Percentiles rank a stretch among this genome's conserved stretches.
Conservation (phyloP, 2,329 filamentous ascomycete genomes). For the Stagonosporopsis rhizophila region DNA sequence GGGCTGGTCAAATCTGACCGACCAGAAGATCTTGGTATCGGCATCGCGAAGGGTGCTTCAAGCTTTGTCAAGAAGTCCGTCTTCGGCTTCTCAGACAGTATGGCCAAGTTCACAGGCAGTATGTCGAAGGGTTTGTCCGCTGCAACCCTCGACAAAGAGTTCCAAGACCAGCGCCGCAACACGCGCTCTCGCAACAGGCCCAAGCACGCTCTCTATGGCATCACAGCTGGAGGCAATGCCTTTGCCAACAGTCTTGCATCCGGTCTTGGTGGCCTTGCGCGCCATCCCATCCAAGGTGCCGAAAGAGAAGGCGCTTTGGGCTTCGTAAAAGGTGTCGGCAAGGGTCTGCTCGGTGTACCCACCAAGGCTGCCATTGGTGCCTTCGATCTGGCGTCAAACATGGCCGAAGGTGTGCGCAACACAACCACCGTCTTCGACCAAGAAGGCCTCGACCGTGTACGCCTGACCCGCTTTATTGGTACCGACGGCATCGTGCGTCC, state of each 20-base stretch:
- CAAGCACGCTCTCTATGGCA: conserved; percentile 96
- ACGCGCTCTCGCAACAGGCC: conserved; percentile 90
- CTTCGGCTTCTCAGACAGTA: conserved; percentile 95
- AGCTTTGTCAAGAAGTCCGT: conserved; percentile 99
- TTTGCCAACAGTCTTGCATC: conserved; percentile 92
- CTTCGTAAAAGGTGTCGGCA: conserved; percentile 97
- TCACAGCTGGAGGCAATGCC: conserved; percentile 93
- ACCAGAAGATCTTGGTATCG: conserved; percentile 91
- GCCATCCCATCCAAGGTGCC: conserved; percentile 92
- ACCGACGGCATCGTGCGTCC: conserved; percentile 92
- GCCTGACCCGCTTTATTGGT: conserved; percentile 90
- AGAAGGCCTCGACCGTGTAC: conserved; percentile 90
- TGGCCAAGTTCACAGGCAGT: conserved; percentile 96
- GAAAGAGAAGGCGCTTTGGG: conserved; percentile 93
- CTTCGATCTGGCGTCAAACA: conserved; percentile 94
- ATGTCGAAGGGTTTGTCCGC: conserved; percentile 96
- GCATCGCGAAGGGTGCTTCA: conserved; percentile 94
- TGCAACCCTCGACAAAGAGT: conserved; percentile 96
- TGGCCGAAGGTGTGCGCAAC: conserved; percentile 96
- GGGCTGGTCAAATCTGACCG: conserved; percentile 94
- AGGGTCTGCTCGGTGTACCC: conserved; percentile 90
- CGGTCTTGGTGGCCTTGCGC: conserved; percentile 89
- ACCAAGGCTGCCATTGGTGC: conserved; percentile 97
- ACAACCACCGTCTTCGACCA: conserved; percentile 98
- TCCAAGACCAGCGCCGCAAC: conserved; percentile 95